phyloP scores from a whole-genome alignment of 1,284 basidiomycete species.

The Cutaneotrichosporon spelunceum region DNA sequence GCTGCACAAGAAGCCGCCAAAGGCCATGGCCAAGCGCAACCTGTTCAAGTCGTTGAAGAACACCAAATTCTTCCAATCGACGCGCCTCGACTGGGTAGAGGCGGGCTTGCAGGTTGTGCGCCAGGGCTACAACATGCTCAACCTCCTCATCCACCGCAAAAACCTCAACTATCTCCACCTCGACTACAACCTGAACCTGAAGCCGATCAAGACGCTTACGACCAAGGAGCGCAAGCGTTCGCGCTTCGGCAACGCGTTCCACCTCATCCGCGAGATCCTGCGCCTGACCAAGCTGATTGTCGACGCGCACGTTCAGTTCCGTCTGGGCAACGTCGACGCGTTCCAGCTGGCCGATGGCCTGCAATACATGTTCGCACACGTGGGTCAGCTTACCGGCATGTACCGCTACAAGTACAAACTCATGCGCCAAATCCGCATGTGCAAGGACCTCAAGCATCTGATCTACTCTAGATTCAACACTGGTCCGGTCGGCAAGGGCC shows the following conservation, averaged over 20 bases:
- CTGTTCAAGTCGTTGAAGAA: slow-evolving; percentile 92
- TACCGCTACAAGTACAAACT: slow-evolving; percentile 95
- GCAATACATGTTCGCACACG: slow-evolving; percentile 96
- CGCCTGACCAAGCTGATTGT: slow-evolving; percentile 97
- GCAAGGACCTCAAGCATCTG: slow-evolving; percentile 97
- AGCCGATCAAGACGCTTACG: slow-evolving; percentile 97
- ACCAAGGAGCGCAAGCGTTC: slow-evolving; percentile 99
- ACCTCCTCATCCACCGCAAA: slow-evolving; percentile 98
- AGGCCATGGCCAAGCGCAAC: slow-evolving; percentile 97
- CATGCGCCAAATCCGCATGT: slow-evolving; percentile 99
- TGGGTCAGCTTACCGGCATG: slow-evolving; percentile 97
- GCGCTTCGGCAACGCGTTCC: slow-evolving; percentile 97
- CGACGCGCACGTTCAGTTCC: slow-evolving; percentile 97
- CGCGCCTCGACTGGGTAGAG: slow-evolving; percentile 97
- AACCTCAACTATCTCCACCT: slow-evolving; percentile 81
- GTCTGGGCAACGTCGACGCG: slow-evolving; percentile 96
- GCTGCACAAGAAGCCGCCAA: slow-evolving; percentile 81
- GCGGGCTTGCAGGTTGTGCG: slow-evolving; percentile 97
- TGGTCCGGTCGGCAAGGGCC: slow-evolving; percentile 97
- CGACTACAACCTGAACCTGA: slow-evolving; percentile 58
- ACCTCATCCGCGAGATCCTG: slow-evolving; percentile 94
- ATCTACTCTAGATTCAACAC: slow-evolving; percentile 83
- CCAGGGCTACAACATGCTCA: slow-evolving; percentile 99
- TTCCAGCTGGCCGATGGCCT: slow-evolving; percentile 99
- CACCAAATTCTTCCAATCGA: slow-evolving; percentile 99